Base-by-base conservation (phyloP, 768 basidiomycete species). In the Hysterangium stoloniferum region DNA sequence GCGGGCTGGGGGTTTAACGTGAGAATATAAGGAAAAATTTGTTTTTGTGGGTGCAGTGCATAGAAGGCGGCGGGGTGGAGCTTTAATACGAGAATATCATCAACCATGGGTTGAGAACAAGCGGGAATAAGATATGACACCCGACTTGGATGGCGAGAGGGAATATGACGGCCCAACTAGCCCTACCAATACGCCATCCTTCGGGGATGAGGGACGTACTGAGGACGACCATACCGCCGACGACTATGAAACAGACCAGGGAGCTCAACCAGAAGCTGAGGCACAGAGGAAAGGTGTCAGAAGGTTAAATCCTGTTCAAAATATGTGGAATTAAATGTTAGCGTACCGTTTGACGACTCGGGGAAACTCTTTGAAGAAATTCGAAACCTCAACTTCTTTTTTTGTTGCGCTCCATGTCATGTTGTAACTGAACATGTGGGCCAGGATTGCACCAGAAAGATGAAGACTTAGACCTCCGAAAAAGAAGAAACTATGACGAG, bases 301-400 rank as follows among this genome's bases (percentile, higher is more conserved):
- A 12, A 19, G 44, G n/a, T n/a, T n/a, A n/a, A n/a, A n/a, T n/a
- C n/a, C n/a, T n/a, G n/a, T n/a, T n/a, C 15, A 2, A 15, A 28
- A 19, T 3, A 25, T 9, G 17, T 2, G 11, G 31, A 29, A 28
- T 31, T 15, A 27, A 12, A 5, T 20, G n/a, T 6, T 9, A 20
- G 31, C 44, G 24, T 3, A 45, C 44, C 44, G 59, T 52, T 64
- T 63, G 52, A 61, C 57, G 44, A 68, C 63, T 15, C 56, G 50
- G 5, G 67, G 67, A 19, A 69, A 44, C 55, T 69, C 67, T 41
- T 65, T 56, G 56, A 64, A 64, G 59, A 69, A 65, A 45, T 66
- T 67, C 36, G 57, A 58, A 32, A 57, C 59, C 45, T 66, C 56
- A 36, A 68, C 61, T n/a, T 60, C 62, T 52, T 69, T 69, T 32